These are phyloP conservation scores for Russula compacta DNA, from an alignment of 768 basidiomycete genomes.

Conservation along the genomic window DNA sequence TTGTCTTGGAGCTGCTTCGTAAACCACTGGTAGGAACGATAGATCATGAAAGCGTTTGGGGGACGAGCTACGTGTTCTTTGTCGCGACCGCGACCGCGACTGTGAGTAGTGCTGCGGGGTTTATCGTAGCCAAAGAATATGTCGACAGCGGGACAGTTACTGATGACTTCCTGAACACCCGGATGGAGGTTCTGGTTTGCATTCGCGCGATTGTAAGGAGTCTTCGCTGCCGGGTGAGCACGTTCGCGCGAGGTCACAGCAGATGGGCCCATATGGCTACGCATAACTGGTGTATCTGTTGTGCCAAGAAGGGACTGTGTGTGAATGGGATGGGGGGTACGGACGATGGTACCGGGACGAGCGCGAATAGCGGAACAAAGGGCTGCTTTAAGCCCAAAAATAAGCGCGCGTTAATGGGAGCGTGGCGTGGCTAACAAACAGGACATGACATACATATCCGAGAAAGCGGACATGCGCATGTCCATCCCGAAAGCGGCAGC, in stretches of 20 bases:
- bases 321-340: neutral
- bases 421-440: neutral
- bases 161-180: conserved; percentile 5
- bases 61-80: conserved; percentile 61
- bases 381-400: neutral
- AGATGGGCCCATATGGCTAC: neutral
- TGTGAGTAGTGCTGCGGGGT: conserved; percentile 33
- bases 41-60: conserved; percentile 81
- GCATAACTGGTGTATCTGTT: neutral
- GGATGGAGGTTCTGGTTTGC: neutral
- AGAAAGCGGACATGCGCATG: neutral
- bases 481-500: neutral
- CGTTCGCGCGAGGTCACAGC: neutral
- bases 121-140: conserved; percentile 21
- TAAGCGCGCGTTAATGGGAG: neutral
- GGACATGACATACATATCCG: conserved; percentile 1
- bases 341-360: neutral
- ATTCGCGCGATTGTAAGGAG: conserved; percentile 3
- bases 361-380: neutral
- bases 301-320: neutral
- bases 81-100: conserved; percentile 33
- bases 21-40: conserved; percentile 57
- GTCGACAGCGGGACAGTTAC: conserved; percentile 16
- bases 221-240: neutral
- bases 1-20: conserved; percentile 32